Evolutionary conservation across 2,329 filamentous ascomycete genomes (phyloP).

Genomic region (Coniella vitis): DNA sequence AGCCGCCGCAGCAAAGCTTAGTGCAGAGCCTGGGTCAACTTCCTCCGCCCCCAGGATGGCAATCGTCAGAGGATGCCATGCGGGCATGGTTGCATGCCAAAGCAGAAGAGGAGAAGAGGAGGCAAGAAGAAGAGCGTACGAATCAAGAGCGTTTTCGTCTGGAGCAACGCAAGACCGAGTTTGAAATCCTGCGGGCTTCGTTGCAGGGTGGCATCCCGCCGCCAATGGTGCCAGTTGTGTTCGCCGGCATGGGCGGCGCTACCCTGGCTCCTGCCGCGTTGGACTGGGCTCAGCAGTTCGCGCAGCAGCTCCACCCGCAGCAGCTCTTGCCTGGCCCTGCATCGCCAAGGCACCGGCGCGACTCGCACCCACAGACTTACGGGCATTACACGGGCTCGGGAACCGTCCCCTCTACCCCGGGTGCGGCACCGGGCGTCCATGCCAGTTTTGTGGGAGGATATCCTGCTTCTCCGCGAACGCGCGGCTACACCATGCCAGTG

Average conservation of each 20-base stretch:
- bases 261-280: slow-evolving; percentile 52
- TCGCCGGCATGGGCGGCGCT: slow-evolving; percentile 63
- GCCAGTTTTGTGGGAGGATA: slow-evolving; percentile 35
- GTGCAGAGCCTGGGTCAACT: slow-evolving; percentile 39
- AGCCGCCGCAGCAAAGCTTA: slow-evolving; percentile 15
- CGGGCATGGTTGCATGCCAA: slow-evolving; percentile 64
- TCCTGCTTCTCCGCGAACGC: slow-evolving; percentile 41
- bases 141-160: slow-evolving; percentile 58
- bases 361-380: slow-evolving; percentile 39
- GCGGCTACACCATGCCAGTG: slow-evolving; percentile 42
- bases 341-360: slow-evolving; percentile 50
- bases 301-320: slow-evolving; percentile 39
- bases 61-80: slow-evolving; percentile 63
- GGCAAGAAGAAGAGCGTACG: slow-evolving; percentile 67
- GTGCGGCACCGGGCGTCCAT: slow-evolving; percentile 32
- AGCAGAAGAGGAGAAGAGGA: slow-evolving; percentile 65
- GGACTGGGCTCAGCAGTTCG: slow-evolving; percentile 63
- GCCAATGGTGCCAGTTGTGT: slow-evolving; percentile 67
- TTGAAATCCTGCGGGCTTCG: slow-evolving; percentile 64
- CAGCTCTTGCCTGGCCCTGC: slow-evolving; percentile 44
- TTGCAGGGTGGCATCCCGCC: slow-evolving; percentile 65
- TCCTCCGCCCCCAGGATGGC: slow-evolving; percentile 62
- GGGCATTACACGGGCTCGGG: slow-evolving; percentile 34
- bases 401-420: slow-evolving; percentile 36
- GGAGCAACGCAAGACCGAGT: slow-evolving; percentile 67